Base-by-base conservation (phyloP, 164 flowering plant genomes). In the Chimonanthus praecox region DNA sequence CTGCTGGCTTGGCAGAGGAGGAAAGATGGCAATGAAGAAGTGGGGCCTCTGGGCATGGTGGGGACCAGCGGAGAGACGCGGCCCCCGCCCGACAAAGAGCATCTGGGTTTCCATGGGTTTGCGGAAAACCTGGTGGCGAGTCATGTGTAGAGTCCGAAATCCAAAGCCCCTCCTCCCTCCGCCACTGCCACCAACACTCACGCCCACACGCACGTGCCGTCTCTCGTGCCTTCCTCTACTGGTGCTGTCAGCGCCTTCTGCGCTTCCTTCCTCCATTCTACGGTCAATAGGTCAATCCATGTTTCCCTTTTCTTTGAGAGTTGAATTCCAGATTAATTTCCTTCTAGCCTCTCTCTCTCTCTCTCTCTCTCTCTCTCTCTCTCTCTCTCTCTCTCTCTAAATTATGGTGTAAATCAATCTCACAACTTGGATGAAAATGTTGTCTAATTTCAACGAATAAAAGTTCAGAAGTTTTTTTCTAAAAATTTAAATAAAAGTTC, bases 71-170 rank as follows among this genome's bases (percentile, higher is more conserved):
- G 6, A 43, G 45, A 15, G 16, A 33, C 33, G 33, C 33, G 33
- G 1, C 33, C 33, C 33, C 1, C 33, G 33, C 33, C 33, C 33
- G 68, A 66, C 68, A 66, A 66, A 15, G 68, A 66, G 68, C 68
- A 66, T 66, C 68, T 66, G 11, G 18, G 48, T 11, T 10, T 66
- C 7, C 68, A 44, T 66, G 68, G 68, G 68, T 45, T 66, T 66
- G 11, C 68, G 46, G 68, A 45, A 21, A 45, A 66, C 44, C 48
- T 7, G 33, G 48, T 66, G 48, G 68, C 45, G 68, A 48, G 47
- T 66, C 68, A 66, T 44, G 68, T 13, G 68, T 15, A 48, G 11
- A 10, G 10, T 66, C 48, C 44, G 68, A 45, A 66, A n/a, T 66
- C 68, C 68, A 44, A 66, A 66, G 47, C 47, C 60, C 15, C 60